Evolutionary conservation across 1,139 yeast species (phyloP).

Genomic region (Petasospora rhodanensis): DNA sequence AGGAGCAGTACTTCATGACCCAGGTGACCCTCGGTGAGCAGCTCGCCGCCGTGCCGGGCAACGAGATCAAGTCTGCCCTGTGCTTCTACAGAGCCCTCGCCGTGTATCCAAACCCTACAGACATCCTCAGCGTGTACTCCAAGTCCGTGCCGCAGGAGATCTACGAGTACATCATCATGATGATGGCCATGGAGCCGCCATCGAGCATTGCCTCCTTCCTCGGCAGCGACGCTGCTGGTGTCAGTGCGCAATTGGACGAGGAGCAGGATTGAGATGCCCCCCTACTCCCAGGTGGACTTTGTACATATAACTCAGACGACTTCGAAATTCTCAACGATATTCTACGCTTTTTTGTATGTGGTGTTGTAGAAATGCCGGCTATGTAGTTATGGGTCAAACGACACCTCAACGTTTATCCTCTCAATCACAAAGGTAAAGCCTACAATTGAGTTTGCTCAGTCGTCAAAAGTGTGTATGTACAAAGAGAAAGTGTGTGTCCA

Average conservation of each 20-base stretch:
- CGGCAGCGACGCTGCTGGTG: constrained; percentile 36
- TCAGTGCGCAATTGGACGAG: constrained; percentile 18
- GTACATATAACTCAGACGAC: too few species aligned
- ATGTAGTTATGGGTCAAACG: too few species aligned
- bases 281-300: too few species aligned
- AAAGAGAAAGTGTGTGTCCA: too few species aligned
- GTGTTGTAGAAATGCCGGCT: too few species aligned
- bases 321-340: too few species aligned
- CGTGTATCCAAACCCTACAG: constrained; percentile 93
- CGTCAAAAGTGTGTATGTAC: too few species aligned
- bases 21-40: constrained; percentile 86
- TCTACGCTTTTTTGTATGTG: too few species aligned
- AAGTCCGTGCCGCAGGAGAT: constrained; percentile 79
- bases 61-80: constrained; percentile 75
- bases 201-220: constrained; percentile 69
- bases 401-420: too few species aligned
- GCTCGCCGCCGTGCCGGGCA: constrained; percentile 50
- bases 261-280: constrained; percentile 25
- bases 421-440: too few species aligned
- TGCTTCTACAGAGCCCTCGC: constrained; percentile 93
- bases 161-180: constrained; percentile 75
- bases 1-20: constrained; percentile 75
- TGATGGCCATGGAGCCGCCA: constrained; percentile 90
- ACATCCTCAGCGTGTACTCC: constrained; percentile 82
- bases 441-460: too few species aligned